Evolutionary conservation across 768 basidiomycete species (phyloP).

Genomic region (Termitomyces sp.): DNA sequence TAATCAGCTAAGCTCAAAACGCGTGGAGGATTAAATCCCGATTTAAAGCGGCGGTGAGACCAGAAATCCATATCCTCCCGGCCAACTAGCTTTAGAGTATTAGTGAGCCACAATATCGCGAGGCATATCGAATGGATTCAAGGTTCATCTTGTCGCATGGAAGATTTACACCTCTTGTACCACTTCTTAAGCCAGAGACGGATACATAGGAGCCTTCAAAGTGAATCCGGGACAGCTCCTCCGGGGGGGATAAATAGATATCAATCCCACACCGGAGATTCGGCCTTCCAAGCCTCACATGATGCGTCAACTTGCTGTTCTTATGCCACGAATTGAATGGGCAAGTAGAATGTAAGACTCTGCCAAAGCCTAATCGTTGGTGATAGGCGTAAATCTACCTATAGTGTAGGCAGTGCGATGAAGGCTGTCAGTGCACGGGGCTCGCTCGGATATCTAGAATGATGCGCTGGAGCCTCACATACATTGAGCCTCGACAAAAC

Average conservation of each 20-base stretch:
- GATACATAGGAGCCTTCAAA: not conserved
- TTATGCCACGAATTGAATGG: not conserved
- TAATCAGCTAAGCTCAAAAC: not conserved
- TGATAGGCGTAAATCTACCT: not conserved
- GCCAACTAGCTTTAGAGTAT: not conserved
- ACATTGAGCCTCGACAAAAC: not conserved
- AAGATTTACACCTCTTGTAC: no score
- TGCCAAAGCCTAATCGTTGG: not conserved
- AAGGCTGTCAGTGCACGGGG: not conserved
- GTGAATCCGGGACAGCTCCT: not conserved
- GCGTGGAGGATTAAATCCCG: not conserved
- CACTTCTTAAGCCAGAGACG: not conserved
- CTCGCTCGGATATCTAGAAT: not conserved
- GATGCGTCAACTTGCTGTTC: not conserved
- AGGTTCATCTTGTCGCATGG: not conserved
- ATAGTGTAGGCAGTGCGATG: not conserved
- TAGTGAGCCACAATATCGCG: not conserved
- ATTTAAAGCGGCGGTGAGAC: not conserved
- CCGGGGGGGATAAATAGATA: not conserved
- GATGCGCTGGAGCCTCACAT: not conserved
- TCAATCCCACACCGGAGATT: not conserved
- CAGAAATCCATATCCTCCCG: not conserved
- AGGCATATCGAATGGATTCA: not conserved
- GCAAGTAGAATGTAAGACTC: not conserved
- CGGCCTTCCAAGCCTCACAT: not conserved